Evolutionary conservation across 2,329 filamentous ascomycete genomes (phyloP), one percentile per base, ranked within the genome.

Genomic region (Fusarium nisikadoi): DNA sequence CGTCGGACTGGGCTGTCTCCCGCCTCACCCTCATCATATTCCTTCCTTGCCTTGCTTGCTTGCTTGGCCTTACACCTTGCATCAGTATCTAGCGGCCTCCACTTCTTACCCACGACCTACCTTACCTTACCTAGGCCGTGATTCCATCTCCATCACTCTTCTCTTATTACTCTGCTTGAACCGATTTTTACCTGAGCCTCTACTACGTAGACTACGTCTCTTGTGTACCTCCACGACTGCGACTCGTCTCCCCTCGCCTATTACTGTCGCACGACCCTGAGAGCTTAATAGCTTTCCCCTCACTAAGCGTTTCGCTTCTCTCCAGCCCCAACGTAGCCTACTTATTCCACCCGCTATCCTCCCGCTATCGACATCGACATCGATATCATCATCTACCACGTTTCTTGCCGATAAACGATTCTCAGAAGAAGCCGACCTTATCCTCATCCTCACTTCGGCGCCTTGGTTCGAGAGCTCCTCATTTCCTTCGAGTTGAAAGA

Each of bases 201-300:
- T 29, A 29, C 27, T 29, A 29, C 27, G 20, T 56, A 25, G 23
- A 25, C 23, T 25, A 33, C 23, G 20, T 43, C 35, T 43, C 57
- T 63, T 46, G 38, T 43, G 35, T 36, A 56, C 59, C 45, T 52
- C 43, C 35, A 64, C 61, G n/a, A 57, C 55, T 45, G 43, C 64
- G 54, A 68, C 55, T 38, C 46, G 33, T 42, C 53, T 47, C 59
- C 55, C 60, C 55, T 71, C 54, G 38, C 59, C 56, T 56, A 50
- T 50, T 43, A 58, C 59, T 71, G 54, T 68, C 53, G 60, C 63
- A 73, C 71, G 62, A 74, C 68, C 70, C 58, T 62, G 62, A 67
- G 65, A 74, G 63, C 72, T 67, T 61, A 54, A 65, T 55, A 64
- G 43, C 59, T 59, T 70, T 59, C 65, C 74, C 74, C 73, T 66